Evolutionary conservation across 257 asterid genomes (phyloP).

Genomic region (Salvia hispanica): DNA sequence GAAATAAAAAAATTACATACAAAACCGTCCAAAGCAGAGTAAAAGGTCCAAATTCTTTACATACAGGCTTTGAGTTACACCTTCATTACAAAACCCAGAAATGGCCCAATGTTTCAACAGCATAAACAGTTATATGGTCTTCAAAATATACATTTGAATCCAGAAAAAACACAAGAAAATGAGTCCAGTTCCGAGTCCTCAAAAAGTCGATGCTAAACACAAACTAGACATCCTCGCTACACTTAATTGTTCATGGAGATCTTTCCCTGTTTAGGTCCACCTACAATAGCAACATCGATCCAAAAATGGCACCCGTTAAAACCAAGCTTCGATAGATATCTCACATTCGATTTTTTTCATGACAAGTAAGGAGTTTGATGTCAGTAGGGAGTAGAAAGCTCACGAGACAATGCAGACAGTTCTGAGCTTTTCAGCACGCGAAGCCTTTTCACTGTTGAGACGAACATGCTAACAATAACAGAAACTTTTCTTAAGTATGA

Average conservation of each 20-base stretch:
- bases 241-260: constrained; percentile 24
- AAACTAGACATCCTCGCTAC: constrained; percentile 6
- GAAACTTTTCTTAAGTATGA: neutral
- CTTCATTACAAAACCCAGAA: constrained; percentile 34
- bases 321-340: neutral
- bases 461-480: constrained; percentile 71
- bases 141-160: constrained; percentile 20
- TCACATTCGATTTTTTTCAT: too few relatives aligned
- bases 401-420: constrained; percentile 60
- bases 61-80: constrained; percentile 34
- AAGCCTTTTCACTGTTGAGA: constrained; percentile 83
- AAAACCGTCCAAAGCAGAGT: constrained; percentile 2
- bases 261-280: constrained; percentile 57
- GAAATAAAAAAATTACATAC: neutral
- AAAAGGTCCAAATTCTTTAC: constrained; percentile 29
- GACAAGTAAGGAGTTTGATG: neutral
- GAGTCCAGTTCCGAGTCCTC: neutral
- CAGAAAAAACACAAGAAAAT: constrained; percentile 6
- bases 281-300: constrained; percentile 38
- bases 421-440: constrained; percentile 88
- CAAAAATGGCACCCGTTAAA: neutral
- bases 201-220: constrained; percentile 7
- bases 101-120: constrained; percentile 24
- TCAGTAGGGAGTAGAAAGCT: constrained; percentile 36
- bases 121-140: constrained; percentile 12